Percentiles rank a stretch among this genome's conserved stretches.
These are phyloP conservation scores for Leccinum fibrillosum DNA, from an alignment of 768 basidiomycete species.

Conservation along the genomic window DNA sequence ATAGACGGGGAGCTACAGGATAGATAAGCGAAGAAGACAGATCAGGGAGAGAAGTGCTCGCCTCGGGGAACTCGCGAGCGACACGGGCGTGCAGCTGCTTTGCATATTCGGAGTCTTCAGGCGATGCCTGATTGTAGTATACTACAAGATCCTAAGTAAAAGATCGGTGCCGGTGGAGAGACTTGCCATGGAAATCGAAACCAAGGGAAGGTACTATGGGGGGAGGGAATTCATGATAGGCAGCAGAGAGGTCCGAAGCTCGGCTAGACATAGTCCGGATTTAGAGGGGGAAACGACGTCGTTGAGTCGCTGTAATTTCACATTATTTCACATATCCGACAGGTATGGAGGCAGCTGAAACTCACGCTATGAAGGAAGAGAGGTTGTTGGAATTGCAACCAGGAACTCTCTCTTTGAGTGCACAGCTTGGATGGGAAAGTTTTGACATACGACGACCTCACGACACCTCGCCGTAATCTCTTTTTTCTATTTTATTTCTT, in stretches of 20 bases:
- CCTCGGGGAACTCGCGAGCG: slow-evolving; percentile 68
- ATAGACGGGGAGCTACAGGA: slow-evolving; percentile 54
- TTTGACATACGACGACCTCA: not conserved
- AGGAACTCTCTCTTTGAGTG: not conserved
- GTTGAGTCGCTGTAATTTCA: no score
- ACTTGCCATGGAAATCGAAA: slow-evolving; percentile 72
- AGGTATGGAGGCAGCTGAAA: not conserved
- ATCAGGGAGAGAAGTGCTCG: slow-evolving; percentile 13
- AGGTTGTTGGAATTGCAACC: not conserved
- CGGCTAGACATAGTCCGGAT: no score
- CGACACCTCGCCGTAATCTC: slow-evolving; percentile 3
- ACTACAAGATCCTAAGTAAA: slow-evolving; percentile 35
- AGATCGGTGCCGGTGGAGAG: not conserved
- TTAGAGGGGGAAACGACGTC: no score
- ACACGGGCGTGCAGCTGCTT: slow-evolving; percentile 56
- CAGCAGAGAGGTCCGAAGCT: slow-evolving; percentile 33
- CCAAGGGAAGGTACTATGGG: slow-evolving; percentile 52
- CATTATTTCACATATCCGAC: no score
- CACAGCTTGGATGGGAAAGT: not conserved
- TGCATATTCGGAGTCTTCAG: slow-evolving; percentile 46
- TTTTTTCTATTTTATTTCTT: not conserved
- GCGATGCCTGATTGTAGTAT: slow-evolving; percentile 53
- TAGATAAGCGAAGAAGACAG: not conserved
- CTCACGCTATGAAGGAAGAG: not conserved
- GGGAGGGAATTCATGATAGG: slow-evolving; percentile 52